Evolutionary conservation across 257 asterid species (phyloP), one percentile per base, ranked within the genome.

Genomic region (Perilla frutescens): DNA sequence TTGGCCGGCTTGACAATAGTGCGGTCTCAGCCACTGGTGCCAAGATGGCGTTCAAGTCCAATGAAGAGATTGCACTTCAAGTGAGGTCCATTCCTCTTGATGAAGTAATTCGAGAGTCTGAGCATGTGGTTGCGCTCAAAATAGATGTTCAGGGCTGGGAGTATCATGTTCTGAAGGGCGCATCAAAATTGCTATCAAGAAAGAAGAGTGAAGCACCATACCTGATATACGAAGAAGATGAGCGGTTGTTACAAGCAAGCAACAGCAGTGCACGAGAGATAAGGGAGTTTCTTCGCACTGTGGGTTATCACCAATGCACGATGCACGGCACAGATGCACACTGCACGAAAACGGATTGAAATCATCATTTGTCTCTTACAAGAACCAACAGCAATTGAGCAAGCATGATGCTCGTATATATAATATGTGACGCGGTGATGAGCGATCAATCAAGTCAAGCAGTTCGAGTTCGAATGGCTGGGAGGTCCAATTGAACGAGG

Each of bases 131-230:
- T 6, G 72, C 92, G 69, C 81, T 95, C 74, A 95, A 95, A 76
- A 95, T 95, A 75, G 99, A 95, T 54, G 99, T 95, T 79, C 99
- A 95, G 77, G 99, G 99, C 9, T 95, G 99, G 99, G 99, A 95
- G 86, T 84, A 90, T 81, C 99, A 92, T 50, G 99, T 95, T 8
- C 88, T 95, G 2, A 95, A 85, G 75, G 99, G 99, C 6, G 98
- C 98, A 7, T 61, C 91, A 6, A 95, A 88, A 77, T 60, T 95
- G 70, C 75, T 95, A 50, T 95, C 97, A 0, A 88, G 98, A 74
- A 87, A 89, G 77, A 89, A 87, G 83, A 85, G 90, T 4, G 96
- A 92, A 80, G 97, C 99, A 5, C 98, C 98, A 2, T 92, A 95
- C 88, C 80, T 95, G 15, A 95, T 95, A 63, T 95, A 95, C 0